Percentiles rank a stretch among this genome's conserved stretches.
Conservation (phyloP, 2,329 filamentous ascomycete genomes). For the Alternaria burnsii region DNA sequence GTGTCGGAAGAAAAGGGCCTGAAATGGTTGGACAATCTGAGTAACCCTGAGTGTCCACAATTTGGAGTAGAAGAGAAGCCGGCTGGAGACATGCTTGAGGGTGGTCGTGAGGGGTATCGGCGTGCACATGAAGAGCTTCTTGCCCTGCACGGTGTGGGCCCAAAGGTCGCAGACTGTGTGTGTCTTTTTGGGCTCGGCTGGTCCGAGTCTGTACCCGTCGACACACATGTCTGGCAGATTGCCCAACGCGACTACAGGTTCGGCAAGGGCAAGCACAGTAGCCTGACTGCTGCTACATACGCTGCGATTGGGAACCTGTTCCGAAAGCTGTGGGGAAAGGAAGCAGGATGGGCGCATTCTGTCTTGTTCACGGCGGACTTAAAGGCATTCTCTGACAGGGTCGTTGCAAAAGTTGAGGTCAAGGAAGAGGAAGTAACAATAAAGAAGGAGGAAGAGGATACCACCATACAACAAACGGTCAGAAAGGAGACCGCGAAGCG, state of each 20-base stretch:
- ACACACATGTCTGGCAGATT: slow-evolving; percentile 98
- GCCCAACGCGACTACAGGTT: slow-evolving; percentile 96
- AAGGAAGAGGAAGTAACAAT: slow-evolving; percentile 54
- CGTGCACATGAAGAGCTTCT: slow-evolving; percentile 83
- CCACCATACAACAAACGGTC: slow-evolving; percentile 18
- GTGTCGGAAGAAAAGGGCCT: slow-evolving; percentile 71
- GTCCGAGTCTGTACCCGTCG: slow-evolving; percentile 93
- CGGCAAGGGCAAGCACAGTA: slow-evolving; percentile 81
- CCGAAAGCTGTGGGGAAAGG: slow-evolving; percentile 84
- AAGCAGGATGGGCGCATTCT: slow-evolving; percentile 97
- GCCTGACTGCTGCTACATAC: slow-evolving; percentile 87
- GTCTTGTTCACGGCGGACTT: slow-evolving; percentile 95
- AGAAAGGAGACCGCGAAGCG: slow-evolving; percentile 39
- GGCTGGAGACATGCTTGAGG: slow-evolving; percentile 59
- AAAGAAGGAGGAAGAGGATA: slow-evolving; percentile 38
- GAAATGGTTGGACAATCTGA: slow-evolving; percentile 79
- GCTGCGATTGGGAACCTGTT: slow-evolving; percentile 92
- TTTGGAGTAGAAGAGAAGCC: slow-evolving; percentile 58
- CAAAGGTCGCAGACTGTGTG: slow-evolving; percentile 97
- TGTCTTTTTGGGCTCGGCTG: slow-evolving; percentile 96
- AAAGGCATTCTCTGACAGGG: slow-evolving; percentile 77
- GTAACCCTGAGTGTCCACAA: slow-evolving; percentile 77
- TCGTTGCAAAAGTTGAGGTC: slow-evolving; percentile 60
- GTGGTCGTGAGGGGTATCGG: slow-evolving; percentile 72
- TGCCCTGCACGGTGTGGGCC: slow-evolving; percentile 84